Conservation (phyloP, 768 basidiomycete species). For the Imleria badia region DNA sequence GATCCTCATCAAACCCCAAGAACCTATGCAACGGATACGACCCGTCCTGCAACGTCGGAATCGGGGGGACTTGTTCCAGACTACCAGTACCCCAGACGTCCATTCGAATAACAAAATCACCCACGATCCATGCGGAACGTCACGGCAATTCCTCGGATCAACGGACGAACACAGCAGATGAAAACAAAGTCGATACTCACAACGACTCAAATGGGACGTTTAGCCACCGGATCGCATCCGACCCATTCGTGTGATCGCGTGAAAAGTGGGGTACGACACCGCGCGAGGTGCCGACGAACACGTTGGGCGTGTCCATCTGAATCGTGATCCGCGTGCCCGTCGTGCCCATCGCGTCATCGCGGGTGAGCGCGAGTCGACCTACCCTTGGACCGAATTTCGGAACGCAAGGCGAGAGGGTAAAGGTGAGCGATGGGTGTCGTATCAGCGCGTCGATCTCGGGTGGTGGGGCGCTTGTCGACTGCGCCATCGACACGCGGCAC, state of each 20-base stretch:
- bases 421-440: conserved; percentile 17
- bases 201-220: conserved; percentile 80
- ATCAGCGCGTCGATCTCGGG: not conserved
- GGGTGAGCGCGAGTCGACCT: conserved; percentile 21
- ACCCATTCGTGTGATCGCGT: conserved; percentile 51
- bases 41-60: conserved; percentile 59
- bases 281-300: conserved; percentile 65
- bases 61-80: conserved; percentile 64
- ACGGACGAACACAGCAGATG: not conserved
- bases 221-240: conserved; percentile 57
- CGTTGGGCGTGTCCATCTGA: conserved; percentile 63
- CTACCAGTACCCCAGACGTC: conserved; percentile 31
- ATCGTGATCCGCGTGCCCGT: conserved; percentile 28
- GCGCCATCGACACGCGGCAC: conserved; percentile 6
- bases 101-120: not conserved
- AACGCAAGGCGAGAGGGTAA: conserved; percentile 7
- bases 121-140: not conserved
- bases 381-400: conserved; percentile 28
- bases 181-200: conserved; percentile 46
- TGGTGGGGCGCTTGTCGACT: not conserved
- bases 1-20: conserved; percentile 49
- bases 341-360: not conserved
- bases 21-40: conserved; percentile 60
- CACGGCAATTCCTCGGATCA: too few relatives aligned
- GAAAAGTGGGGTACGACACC: conserved; percentile 76